Evolutionary conservation across 2,329 filamentous ascomycete species (phyloP), one percentile per base, ranked within the genome.

Genomic region (Alternaria consortialis): DNA sequence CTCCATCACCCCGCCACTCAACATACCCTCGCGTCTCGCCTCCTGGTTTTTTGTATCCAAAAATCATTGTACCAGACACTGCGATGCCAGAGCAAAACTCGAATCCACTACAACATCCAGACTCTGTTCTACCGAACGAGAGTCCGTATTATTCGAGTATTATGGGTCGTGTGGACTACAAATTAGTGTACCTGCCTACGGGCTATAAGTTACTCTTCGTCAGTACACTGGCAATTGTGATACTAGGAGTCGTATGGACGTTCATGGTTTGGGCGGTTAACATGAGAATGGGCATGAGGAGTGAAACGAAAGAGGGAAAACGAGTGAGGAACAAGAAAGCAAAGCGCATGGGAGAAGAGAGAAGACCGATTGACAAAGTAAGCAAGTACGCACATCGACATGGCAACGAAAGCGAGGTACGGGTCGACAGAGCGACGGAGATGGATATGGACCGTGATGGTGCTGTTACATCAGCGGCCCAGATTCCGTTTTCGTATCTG

Each of bases 311-410:
- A 13, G 15, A 11, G 7, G 13, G 20, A 25, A n/a, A 15, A 43
- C 8, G 42, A 31, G 36, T 12, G 31, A 20, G 46, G 6, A 47
- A 48, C 48, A 53, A 54, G 5, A n/a, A 9, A 25, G n/a, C 1
- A 29, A 13, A 36, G 34, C 31, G 12, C 17, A 12, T 13, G 7
- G n/a, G n/a, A n/a, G 42, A 55, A 11, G 55, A 62, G 43, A 44
- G 25, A 7, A 55, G 58, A 39, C 63, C 66, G 27, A 27, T 66
- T 7, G 64, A 71, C 17, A 69, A 68, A 44, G 58, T 61, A n/a
- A 55, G 46, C 12, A 66, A 60, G 37, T 68, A 67, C 39, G 55
- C 44, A 7, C 50, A 48, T 23, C 40, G 11, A 39, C 15, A 25
- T 27, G 7, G 43, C 20, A 9, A 29, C 13, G 13, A 23, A 25